These are phyloP conservation scores for Solanum megistacrolobum DNA, from an alignment of 257 asterid genomes.

Conservation along the genomic window DNA sequence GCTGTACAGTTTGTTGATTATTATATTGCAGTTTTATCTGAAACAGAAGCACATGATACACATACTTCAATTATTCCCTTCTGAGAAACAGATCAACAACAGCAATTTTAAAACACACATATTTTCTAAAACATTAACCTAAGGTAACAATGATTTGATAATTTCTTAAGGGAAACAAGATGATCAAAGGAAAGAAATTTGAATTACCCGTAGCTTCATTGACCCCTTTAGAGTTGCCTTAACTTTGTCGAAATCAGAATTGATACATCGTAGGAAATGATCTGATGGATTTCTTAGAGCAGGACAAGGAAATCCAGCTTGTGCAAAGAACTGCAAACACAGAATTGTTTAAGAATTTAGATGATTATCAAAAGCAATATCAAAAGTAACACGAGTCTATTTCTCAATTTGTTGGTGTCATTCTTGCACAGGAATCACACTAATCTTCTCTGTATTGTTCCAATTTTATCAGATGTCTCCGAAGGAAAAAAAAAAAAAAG, in stretches of 20 bases:
- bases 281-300: slow-evolving; percentile 87
- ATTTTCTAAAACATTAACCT: background rate
- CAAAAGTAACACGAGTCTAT: background rate
- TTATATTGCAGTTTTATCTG: background rate
- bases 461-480: background rate
- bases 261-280: slow-evolving; percentile 88
- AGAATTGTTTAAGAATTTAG: background rate
- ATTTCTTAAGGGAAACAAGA: background rate
- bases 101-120: background rate
- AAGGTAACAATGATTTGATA: background rate
- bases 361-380: background rate
- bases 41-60: background rate
- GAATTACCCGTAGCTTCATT: slow-evolving; percentile 79
- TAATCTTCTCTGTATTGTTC: background rate
- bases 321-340: slow-evolving; percentile 72
- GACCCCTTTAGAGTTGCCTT: slow-evolving; percentile 99
- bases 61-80: background rate
- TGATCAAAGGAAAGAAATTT: background rate
- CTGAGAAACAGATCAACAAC: background rate
- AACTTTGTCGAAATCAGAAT: slow-evolving; percentile 90
- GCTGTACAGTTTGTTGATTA: background rate
- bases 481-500: background rate
- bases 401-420: background rate
- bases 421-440: background rate
- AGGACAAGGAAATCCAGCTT: slow-evolving; percentile 97